Evolutionary conservation across 108 stramenopile genomes (phyloP), one percentile per base, ranked within the genome.

Genomic region (Pseudonitzschia pungens): DNA sequence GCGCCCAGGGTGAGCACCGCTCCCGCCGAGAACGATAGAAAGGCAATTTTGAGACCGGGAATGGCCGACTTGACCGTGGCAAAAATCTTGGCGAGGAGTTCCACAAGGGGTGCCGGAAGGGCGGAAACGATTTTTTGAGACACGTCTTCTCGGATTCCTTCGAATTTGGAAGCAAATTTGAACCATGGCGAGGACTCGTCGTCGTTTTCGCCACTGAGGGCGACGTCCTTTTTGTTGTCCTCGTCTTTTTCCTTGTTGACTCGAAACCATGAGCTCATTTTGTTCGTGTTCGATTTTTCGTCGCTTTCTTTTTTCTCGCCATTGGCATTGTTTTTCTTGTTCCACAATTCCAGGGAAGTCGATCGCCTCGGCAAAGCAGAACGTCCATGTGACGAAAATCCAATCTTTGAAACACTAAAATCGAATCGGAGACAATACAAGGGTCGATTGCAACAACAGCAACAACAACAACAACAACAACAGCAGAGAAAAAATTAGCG

Each of bases 1-100:
- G 73, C 75, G 0, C 69, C 53, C 24, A 82, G 28, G 56, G 77
- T 74, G 33, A 87, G 58, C 15, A 87, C 69, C 31, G 68, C 57
- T n/a, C 86, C 86, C 20, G 56, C 67, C 15, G 67, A 56, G 63
- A 87, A 87, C 56, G 77, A 76, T 20, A 79, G 31, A 27, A 81
- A 20, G 20, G 71, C 77, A 12, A 75, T 55, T 53, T 67, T 69
- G 20, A 77, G 33, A 21, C 31, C 24, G 10, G 76, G 76, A 2
- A 77, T 36, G 10, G 42, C 62, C 10, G 21, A 10, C 20, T 29
- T 24, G 16, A 70, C 21, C 24, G 43, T 70, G 29, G 48, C 56
- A 28, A 41, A 55, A 11, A 77, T 22, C 12, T 11, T 70, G 36
- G 70, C 52, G 50, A 77, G 31, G 26, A 71, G 16, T 21, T 69